Conservation (phyloP, 2,329 filamentous ascomycete species). For the Cladosporium sp. region DNA sequence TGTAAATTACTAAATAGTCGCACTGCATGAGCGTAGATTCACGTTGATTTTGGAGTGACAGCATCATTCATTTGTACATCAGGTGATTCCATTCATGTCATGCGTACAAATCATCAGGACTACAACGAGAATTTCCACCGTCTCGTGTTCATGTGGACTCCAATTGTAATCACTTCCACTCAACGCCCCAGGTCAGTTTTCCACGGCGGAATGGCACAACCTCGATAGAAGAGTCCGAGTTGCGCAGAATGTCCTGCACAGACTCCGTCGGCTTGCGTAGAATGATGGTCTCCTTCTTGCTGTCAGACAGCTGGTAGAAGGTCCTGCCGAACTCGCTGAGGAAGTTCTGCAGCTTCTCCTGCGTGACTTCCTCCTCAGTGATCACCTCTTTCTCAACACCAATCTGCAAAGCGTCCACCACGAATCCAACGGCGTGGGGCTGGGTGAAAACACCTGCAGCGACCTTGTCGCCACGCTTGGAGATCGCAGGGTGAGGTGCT, state of each 20-base stretch:
- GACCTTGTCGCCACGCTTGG: constrained; percentile 60
- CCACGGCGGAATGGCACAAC: constrained; percentile 67
- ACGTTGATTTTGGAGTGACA: not conserved
- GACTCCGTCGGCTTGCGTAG: constrained; percentile 56
- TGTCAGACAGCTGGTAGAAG: constrained; percentile 57
- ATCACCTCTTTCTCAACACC: constrained; percentile 58
- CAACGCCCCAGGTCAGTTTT: constrained; percentile 59
- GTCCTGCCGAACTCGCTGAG: constrained; percentile 56
- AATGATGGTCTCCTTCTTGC: constrained; percentile 54
- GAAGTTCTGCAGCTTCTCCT: constrained; percentile 58
- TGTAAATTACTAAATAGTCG: not conserved
- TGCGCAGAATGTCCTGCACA: constrained; percentile 57
- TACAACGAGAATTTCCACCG: constrained; percentile 61
- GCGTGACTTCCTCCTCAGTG: constrained; percentile 54
- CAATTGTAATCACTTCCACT: constrained; percentile 48
- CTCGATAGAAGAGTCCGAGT: constrained; percentile 54
- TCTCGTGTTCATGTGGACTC: constrained; percentile 27
- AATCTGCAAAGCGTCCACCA: constrained; percentile 65
- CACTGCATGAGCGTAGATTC: not conserved
- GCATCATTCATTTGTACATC: not conserved
- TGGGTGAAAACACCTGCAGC: constrained; percentile 81
- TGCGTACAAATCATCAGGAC: not conserved
- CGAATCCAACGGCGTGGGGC: constrained; percentile 65
- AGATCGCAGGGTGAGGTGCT: constrained; percentile 65
- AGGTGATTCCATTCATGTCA: not conserved